Evolutionary conservation across 345 rosid species (phyloP).

Genomic region (Brassica incana): DNA sequence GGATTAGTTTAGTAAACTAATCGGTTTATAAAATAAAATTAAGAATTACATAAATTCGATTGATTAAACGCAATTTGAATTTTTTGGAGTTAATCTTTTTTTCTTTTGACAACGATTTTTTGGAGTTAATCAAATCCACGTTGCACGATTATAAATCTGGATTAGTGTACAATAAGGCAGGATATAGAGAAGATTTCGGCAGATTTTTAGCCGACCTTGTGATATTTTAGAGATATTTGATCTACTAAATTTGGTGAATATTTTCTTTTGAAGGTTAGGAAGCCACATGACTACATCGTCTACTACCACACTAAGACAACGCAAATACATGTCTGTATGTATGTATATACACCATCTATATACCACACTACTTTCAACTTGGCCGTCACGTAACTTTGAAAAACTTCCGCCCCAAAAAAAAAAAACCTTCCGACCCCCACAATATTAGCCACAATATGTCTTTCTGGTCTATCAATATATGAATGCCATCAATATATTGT

Average conservation of each 20-base stretch:
- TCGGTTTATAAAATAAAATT: too few species aligned
- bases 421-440: background rate
- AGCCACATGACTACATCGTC: background rate
- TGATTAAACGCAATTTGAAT: too few species aligned
- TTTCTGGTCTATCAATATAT: too few species aligned
- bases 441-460: background rate
- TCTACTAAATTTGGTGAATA: background rate
- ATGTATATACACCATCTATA: background rate
- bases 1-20: too few species aligned
- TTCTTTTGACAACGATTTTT: too few species aligned
- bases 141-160: background rate
- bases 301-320: background rate
- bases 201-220: background rate
- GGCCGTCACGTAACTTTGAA: too few species aligned
- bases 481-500: background rate
- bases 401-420: too few species aligned
- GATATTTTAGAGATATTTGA: background rate
- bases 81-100: too few species aligned
- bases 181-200: background rate
- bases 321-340: background rate
- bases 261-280: background rate
- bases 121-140: slow-evolving; percentile 1
- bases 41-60: too few species aligned
- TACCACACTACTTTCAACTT: background rate
- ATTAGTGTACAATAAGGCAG: background rate